A percentile compares a stretch with the other conserved stretches of the same genome.
Conservation (phyloP, 176 grass and related monocot genomes). For the Cenchrus fungigraminus region DNA sequence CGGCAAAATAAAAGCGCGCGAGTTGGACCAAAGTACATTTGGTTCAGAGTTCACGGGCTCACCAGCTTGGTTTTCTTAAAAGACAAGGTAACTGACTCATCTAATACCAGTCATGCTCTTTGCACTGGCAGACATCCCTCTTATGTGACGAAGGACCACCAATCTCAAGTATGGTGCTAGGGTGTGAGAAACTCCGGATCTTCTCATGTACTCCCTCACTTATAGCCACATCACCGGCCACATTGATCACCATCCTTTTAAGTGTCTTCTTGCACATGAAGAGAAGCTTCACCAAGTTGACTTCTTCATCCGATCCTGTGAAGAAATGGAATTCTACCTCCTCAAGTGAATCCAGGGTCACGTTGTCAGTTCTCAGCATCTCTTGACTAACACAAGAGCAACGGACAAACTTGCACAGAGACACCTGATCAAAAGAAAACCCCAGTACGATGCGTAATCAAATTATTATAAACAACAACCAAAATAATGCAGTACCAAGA, state of each 20-base stretch:
- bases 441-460: neutral
- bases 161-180: neutral
- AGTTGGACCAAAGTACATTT: no score
- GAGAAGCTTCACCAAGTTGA: slow-evolving; percentile 13
- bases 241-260: slow-evolving; percentile 14
- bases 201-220: neutral
- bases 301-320: neutral
- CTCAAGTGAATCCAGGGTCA: neutral
- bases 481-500: neutral
- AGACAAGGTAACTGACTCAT: neutral
- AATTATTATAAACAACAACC: neutral
- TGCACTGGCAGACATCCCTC: slow-evolving; percentile 2
- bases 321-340: slow-evolving; percentile 20
- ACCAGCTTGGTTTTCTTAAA: no score
- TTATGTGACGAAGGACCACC: neutral
- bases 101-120: slow-evolving; percentile 28
- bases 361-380: neutral
- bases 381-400: slow-evolving; percentile 2
- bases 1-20: no score
- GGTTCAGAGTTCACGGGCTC: no score
- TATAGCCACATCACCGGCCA: neutral
- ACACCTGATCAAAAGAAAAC: neutral
- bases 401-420: neutral
- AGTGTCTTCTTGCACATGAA: neutral
- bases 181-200: neutral